Percentiles rank a stretch among this genome's conserved stretches.
phyloP scores from a whole-genome alignment of 768 basidiomycete species.

The Kwoniella dendrophila region DNA sequence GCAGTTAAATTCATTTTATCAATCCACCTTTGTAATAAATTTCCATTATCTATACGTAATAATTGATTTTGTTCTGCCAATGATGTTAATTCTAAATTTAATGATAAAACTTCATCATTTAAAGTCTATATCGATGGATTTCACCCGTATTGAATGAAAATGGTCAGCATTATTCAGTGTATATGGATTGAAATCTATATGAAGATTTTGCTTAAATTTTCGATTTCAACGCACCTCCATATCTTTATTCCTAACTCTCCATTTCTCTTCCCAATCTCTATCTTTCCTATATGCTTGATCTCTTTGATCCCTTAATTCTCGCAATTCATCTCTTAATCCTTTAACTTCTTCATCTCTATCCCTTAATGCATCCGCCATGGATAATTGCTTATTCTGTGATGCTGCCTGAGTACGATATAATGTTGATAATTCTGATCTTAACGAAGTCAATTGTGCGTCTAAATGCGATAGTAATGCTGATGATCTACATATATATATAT shows the following conservation, averaged over 20 bases:
- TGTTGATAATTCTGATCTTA: slow-evolving; percentile 88
- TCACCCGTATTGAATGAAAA: background rate
- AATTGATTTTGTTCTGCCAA: slow-evolving; percentile 82
- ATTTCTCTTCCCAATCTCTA: slow-evolving; percentile 69
- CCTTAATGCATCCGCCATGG: slow-evolving; percentile 91
- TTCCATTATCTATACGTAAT: slow-evolving; percentile 90
- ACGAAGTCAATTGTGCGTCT: slow-evolving; percentile 87
- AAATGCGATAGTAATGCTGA: slow-evolving; percentile 87
- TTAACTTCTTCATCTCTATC: slow-evolving; percentile 88
- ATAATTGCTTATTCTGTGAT: slow-evolving; percentile 89
- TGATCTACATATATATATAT: slow-evolving; percentile 54
- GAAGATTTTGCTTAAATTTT: too few relatives aligned
- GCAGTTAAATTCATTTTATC: slow-evolving; percentile 91
- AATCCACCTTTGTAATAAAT: slow-evolving; percentile 92
- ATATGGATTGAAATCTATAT: too few relatives aligned
- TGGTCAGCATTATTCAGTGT: too few relatives aligned
- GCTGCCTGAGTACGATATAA: slow-evolving; percentile 84
- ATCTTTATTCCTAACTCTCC: slow-evolving; percentile 76
- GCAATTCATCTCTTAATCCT: slow-evolving; percentile 75
- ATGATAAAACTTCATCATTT: slow-evolving; percentile 90
- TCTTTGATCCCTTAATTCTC: slow-evolving; percentile 77
- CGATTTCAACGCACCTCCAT: slow-evolving; percentile 67
- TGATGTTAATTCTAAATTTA: slow-evolving; percentile 86
- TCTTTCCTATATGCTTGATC: slow-evolving; percentile 68
- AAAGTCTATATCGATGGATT: slow-evolving; percentile 65